Base-by-base conservation (phyloP, 768 basidiomycete genomes). In the Asterophora parasitica region DNA sequence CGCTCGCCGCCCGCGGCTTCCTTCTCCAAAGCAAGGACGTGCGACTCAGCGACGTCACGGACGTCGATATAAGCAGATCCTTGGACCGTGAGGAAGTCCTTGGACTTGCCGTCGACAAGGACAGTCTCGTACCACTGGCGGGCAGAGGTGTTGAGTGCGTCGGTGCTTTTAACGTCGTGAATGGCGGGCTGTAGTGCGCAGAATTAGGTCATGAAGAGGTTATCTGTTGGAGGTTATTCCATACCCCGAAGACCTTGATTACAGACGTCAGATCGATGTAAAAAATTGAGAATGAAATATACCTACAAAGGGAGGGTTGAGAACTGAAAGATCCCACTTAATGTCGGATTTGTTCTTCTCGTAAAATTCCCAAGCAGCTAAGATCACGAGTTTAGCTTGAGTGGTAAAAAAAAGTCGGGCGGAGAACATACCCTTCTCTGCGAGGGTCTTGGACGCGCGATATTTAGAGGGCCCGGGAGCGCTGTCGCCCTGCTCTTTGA, bases 391-490 rank as follows among this genome's bases (percentile, higher is more conserved):
- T 23, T 23, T 6, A 23, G 23, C 23, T 45, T 10, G 23, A 44
- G 20, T 4, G 7, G 11, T 35, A 16, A 34, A 11, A 11, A 8
- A 19, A 32, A 38, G 4, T 23, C 9, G 19, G 32, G 4, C 7
- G 28, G 4, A 33, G 15, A 36, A 50, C 59, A 35, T 17, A 74
- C 74, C 74, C 55, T 66, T 70, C 66, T 86, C 83, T 2, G 83
- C 81, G 6, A 82, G 68, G 0, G 71, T 72, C 69, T 85, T 85
- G 13, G 74, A 71, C 0, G 82, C 78, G 33, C 70, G 58, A 58
- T 88, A 88, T 54, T 76, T 79, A 11, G 63, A 49, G 2, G 54
- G 41, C 0, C 54, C 52, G 2, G 65, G 54, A 0, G 79, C 77
- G 4, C 73, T 67, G 31, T 64, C 66, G 2, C 81, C 81, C 41